These are phyloP conservation scores for Mercurialis annua DNA, from an alignment of 345 rosid species.

Conservation along the genomic window DNA sequence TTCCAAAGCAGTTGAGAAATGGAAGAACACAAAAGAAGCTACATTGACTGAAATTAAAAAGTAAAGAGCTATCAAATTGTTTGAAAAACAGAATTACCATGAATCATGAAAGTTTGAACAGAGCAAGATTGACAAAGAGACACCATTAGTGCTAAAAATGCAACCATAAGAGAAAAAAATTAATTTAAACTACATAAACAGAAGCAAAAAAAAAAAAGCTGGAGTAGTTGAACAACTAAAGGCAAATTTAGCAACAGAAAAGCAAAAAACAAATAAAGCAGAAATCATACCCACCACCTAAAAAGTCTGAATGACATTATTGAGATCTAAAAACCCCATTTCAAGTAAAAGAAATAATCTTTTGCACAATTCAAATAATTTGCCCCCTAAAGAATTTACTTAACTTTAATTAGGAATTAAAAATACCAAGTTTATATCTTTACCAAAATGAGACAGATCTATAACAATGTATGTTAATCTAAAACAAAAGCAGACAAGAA, in stretches of 20 bases:
- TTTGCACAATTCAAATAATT: not conserved
- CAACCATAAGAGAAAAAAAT: not conserved
- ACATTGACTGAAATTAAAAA: not conserved
- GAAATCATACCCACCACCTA: constrained; percentile 5
- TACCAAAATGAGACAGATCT: constrained; percentile 17
- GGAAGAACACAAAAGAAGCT: not conserved
- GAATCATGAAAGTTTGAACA: not conserved
- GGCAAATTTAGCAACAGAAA: constrained; percentile 13
- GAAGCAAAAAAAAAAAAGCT: not conserved
- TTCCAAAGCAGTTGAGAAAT: not conserved
- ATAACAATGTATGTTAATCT: constrained; percentile 9
- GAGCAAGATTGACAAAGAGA: not conserved
- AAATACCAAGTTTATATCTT: not conserved
- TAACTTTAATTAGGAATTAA: not conserved
- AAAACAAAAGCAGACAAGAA: not conserved
- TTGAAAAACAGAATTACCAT: not conserved
- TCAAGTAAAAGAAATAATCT: not conserved
- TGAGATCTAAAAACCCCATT: constrained; percentile 16
- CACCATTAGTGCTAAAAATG: not conserved
- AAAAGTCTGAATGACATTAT: not conserved
- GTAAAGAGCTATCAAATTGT: not conserved
- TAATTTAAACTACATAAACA: constrained; percentile 4
- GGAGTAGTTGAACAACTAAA: constrained; percentile 31
- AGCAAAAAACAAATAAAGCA: constrained; percentile 3
- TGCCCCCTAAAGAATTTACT: not conserved